Evolutionary conservation across 495 filamentous ascomycete species (phyloP).

Genomic region (Penicillium turbatum): DNA sequence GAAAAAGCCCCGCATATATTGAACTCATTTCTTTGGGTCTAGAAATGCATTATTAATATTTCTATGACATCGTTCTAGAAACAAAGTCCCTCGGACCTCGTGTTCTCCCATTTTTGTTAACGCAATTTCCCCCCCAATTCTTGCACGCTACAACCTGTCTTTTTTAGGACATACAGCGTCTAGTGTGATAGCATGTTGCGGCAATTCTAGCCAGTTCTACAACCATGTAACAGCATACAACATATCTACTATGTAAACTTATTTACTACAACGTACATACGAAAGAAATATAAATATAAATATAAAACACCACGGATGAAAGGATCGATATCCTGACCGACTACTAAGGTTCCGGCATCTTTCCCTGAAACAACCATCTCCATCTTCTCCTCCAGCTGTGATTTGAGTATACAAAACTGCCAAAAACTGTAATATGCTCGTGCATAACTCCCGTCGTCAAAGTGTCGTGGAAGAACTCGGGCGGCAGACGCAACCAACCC

Average conservation of each 20-base stretch:
- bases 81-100: not conserved
- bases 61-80: not conserved
- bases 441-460: not conserved
- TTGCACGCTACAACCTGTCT: not conserved
- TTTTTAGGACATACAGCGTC: too few species aligned
- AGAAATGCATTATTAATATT: not conserved
- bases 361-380: not conserved
- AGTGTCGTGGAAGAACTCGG: not conserved
- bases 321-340: conserved; percentile 1
- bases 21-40: not conserved
- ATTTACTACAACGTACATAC: too few species aligned
- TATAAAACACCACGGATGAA: not conserved
- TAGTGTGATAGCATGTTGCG: too few species aligned
- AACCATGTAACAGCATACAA: too few species aligned
- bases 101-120: not conserved
- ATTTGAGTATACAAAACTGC: not conserved
- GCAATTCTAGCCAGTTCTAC: too few species aligned
- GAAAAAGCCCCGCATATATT: conserved; percentile 1
- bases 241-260: too few species aligned
- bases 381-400: not conserved
- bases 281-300: too few species aligned
- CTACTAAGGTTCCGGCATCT: conserved; percentile 6
- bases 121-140: not conserved
- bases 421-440: not conserved
- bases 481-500: not conserved